Conservation (phyloP, 257 asterid genomes). For the Nicotiana tomentosiformis region DNA sequence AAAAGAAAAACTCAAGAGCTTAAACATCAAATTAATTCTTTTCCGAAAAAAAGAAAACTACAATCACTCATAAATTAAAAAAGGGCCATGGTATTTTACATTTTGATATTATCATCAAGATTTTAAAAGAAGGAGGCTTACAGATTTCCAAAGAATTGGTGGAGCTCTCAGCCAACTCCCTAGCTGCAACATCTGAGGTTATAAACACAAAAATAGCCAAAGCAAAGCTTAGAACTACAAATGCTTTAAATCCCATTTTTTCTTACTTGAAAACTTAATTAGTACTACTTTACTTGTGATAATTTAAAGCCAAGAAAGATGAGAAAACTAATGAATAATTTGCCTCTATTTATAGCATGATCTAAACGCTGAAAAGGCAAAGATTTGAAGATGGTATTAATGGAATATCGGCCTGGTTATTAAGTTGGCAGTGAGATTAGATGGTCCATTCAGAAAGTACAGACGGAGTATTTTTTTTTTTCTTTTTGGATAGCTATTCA, state of each 20-base stretch:
- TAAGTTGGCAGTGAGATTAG: background rate
- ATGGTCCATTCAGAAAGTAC: background rate
- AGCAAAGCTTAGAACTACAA: slow-evolving; percentile 6
- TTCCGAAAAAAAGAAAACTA: too few species aligned
- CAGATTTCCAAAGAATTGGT: background rate
- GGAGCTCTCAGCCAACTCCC: slow-evolving; percentile 14
- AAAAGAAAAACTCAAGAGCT: background rate
- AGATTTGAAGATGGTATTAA: background rate
- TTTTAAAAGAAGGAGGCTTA: background rate
- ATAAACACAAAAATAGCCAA: slow-evolving; percentile 2
- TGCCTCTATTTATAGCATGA: background rate
- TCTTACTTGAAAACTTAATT: background rate
- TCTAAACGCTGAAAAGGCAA: background rate
- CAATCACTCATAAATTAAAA: too few species aligned
- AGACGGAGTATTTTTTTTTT: background rate
- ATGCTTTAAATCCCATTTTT: slow-evolving; percentile 12
- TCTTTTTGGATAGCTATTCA: too few species aligned
- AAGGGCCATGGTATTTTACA: too few species aligned
- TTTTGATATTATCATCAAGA: background rate
- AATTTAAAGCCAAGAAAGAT: background rate
- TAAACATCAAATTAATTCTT: background rate
- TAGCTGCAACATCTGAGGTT: slow-evolving; percentile 8
- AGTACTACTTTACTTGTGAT: background rate
- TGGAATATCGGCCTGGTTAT: background rate
- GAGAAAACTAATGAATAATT: background rate